phyloP scores from a whole-genome alignment of 345 rosid genomes.

The Dimocarpus longan region DNA sequence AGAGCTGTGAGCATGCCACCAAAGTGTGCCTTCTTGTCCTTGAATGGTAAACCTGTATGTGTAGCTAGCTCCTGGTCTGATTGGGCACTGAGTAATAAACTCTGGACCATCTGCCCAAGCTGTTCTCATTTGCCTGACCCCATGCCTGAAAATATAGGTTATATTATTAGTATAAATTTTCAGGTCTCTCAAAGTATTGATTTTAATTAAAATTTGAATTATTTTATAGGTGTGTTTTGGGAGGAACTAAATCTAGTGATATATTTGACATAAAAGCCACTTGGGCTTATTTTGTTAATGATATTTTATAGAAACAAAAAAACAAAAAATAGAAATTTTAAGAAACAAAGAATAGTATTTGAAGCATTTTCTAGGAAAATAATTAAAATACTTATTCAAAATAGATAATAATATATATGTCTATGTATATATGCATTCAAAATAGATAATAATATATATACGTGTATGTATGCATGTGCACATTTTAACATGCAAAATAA shows the following conservation, averaged over 20 bases:
- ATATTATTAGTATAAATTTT: too few species aligned
- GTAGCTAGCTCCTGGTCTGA: constrained; percentile 82
- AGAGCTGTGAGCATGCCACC: constrained; percentile 99
- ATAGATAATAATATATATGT: too few species aligned
- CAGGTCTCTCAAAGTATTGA: too few species aligned
- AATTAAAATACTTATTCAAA: too few species aligned
- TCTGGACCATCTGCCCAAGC: constrained; percentile 99
- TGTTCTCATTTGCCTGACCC: constrained; percentile 76
- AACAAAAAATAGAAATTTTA: background rate
- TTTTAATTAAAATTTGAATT: too few species aligned
- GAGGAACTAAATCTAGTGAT: too few species aligned
- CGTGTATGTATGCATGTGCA: background rate
- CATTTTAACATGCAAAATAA: background rate
- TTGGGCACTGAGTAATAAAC: constrained; percentile 92
- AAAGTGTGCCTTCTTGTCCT: constrained; percentile 91
- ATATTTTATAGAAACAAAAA: background rate
- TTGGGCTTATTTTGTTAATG: too few species aligned
- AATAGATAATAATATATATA: too few species aligned
- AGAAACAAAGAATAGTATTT: too few species aligned
- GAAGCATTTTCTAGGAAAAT: too few species aligned
- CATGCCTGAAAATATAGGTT: constrained; percentile 61
- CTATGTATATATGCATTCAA: background rate
- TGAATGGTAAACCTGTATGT: constrained; percentile 81
- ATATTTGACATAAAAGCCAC: too few species aligned
- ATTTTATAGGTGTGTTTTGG: too few species aligned